These are phyloP conservation scores for Vickermania ingenoplastis DNA, from an alignment of 208 protist genomes.

Conservation along the genomic window DNA sequence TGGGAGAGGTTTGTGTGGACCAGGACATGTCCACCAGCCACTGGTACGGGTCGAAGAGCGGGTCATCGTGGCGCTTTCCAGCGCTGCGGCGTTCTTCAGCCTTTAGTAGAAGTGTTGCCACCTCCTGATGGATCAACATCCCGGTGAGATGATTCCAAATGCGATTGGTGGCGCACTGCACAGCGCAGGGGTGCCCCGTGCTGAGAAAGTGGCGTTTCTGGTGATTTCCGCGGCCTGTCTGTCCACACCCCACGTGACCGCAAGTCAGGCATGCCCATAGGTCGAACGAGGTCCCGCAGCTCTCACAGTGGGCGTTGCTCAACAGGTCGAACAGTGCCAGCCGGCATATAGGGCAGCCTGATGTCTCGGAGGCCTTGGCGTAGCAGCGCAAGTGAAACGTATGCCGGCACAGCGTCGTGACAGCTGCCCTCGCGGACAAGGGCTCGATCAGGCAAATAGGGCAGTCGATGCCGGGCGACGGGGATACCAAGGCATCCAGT, in stretches of 20 bases:
- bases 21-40: no score
- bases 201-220: constrained; percentile 37
- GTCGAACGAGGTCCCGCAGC: constrained; percentile 65
- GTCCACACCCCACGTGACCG: constrained; percentile 64
- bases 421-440: constrained; percentile 17
- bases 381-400: constrained; percentile 65
- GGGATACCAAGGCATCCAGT: background rate
- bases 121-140: constrained; percentile 71
- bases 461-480: constrained; percentile 10
- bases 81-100: constrained; percentile 22
- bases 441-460: constrained; percentile 66
- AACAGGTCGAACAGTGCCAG: constrained; percentile 66
- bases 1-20: no score
- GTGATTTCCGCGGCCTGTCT: constrained; percentile 33
- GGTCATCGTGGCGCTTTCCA: no score
- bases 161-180: constrained; percentile 59
- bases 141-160: constrained; percentile 52
- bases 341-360: constrained; percentile 70
- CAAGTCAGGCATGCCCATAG: constrained; percentile 83
- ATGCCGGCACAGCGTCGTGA: constrained; percentile 71
- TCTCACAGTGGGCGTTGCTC: constrained; percentile 49
- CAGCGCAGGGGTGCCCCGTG: constrained; percentile 60
- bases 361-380: constrained; percentile 15
- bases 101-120: constrained; percentile 49
- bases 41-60: no score